These are phyloP conservation scores for Aspergillus fischeri DNA, from an alignment of 2,329 filamentous ascomycete species.

Conservation along the genomic window DNA sequence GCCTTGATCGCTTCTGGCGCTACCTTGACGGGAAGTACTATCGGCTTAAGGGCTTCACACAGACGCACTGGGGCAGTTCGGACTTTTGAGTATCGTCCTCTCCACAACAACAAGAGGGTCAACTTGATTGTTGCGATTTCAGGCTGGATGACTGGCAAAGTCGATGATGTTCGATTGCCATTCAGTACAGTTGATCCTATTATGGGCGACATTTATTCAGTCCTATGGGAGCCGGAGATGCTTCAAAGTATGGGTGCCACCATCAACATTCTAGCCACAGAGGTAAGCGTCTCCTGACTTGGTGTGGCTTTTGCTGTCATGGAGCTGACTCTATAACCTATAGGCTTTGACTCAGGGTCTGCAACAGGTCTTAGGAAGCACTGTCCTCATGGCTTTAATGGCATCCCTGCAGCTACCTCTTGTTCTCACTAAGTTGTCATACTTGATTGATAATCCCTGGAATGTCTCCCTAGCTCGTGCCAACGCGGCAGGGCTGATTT, in stretches of 20 bases:
- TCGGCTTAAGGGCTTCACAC: slow-evolving; percentile 80
- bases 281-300: slow-evolving; percentile 54
- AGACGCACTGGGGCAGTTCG: slow-evolving; percentile 85
- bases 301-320: not conserved
- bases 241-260: slow-evolving; percentile 96
- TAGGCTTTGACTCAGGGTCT: slow-evolving; percentile 92
- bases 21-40: slow-evolving; percentile 78
- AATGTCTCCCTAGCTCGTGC: slow-evolving; percentile 91
- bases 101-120: slow-evolving; percentile 97
- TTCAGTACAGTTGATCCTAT: slow-evolving; percentile 95
- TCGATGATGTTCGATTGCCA: slow-evolving; percentile 91
- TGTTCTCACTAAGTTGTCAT: slow-evolving; percentile 86
- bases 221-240: slow-evolving; percentile 98
- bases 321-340: slow-evolving; percentile 21
- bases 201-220: slow-evolving; percentile 97
- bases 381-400: slow-evolving; percentile 85
- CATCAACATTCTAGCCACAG: slow-evolving; percentile 95
- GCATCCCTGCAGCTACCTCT: slow-evolving; percentile 88
- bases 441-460: slow-evolving; percentile 98
- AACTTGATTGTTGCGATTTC: slow-evolving; percentile 94
- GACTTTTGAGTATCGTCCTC: slow-evolving; percentile 92
- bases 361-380: slow-evolving; percentile 89
- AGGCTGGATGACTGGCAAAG: slow-evolving; percentile 97
- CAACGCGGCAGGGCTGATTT: slow-evolving; percentile 79
- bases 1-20: slow-evolving; percentile 90